A percentile compares a stretch with the other conserved stretches of the same genome.
Evolutionary conservation across 1,139 yeast species (phyloP).

Genomic region (Saccharomyces pastorianus): DNA sequence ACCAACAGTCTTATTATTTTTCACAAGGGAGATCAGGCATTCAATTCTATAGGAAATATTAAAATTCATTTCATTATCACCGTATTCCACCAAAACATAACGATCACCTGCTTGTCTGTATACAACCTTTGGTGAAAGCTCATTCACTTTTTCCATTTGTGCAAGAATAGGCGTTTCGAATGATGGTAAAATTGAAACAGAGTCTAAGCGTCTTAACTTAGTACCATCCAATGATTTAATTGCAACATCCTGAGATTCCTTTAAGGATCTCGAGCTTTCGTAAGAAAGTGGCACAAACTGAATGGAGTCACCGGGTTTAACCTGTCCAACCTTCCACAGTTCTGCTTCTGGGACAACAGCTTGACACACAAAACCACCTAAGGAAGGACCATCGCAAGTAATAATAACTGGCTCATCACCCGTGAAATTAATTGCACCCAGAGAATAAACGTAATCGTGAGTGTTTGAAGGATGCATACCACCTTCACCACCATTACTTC

Average conservation of each 20-base stretch:
- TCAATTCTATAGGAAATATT: conserved; percentile 79
- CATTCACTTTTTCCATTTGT: conserved; percentile 37
- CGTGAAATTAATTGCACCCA: conserved; percentile 94
- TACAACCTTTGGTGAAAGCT: conserved; percentile 59
- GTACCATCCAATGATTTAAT: conserved; percentile 34
- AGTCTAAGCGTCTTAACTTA: conserved; percentile 37
- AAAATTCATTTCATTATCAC: conserved; percentile 79
- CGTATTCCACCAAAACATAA: conserved; percentile 83
- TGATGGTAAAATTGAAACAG: conserved; percentile 28
- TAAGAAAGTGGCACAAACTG: conserved; percentile 71
- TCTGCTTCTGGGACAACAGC: conserved; percentile 94
- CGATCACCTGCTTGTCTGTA: conserved; percentile 97
- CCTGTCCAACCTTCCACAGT: conserved; percentile 98
- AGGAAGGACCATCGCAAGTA: conserved; percentile 94
- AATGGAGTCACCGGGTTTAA: conserved; percentile 83
- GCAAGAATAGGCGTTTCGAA: conserved; percentile 54
- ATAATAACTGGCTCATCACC: conserved; percentile 97
- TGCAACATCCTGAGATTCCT: conserved; percentile 48
- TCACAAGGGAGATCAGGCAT: conserved; percentile 67
- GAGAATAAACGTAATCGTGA: conserved; percentile 91
- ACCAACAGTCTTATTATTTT: conserved; percentile 57
- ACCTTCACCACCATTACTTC: conserved; percentile 96
- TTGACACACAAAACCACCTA: conserved; percentile 95
- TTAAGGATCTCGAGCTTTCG: conserved; percentile 58
- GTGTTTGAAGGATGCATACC: conserved; percentile 97